Percentiles rank a stretch among this genome's conserved stretches.
Conservation (phyloP, 148 eudicot genomes). For the Fagopyrum homotropicum region DNA sequence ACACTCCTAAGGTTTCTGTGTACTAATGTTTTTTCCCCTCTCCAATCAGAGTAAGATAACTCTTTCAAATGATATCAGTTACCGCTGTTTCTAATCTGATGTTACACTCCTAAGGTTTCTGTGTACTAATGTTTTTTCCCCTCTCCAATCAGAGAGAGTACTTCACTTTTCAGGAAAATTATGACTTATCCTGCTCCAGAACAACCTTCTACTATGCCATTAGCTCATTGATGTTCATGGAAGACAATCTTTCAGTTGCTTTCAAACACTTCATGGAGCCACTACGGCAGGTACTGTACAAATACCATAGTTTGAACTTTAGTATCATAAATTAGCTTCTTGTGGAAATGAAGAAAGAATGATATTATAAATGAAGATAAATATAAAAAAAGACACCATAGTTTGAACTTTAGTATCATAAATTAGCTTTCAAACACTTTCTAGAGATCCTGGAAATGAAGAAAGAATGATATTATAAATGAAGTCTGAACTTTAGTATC, state of each 20-base stretch:
- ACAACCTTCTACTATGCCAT: conserved; percentile 74
- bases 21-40: conserved; percentile 5
- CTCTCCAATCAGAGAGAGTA: conserved; percentile 56
- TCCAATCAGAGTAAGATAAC: conserved; percentile 51
- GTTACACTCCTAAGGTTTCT: background rate
- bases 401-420: too few relatives aligned
- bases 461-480: too few relatives aligned
- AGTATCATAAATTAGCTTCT: too few relatives aligned
- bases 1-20: background rate
- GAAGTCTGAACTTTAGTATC: too few relatives aligned
- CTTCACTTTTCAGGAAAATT: conserved; percentile 65
- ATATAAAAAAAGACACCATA: too few relatives aligned
- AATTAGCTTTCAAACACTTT: too few relatives aligned
- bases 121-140: background rate
- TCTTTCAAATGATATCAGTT: background rate
- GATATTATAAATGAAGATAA: background rate
- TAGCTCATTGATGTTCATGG: conserved; percentile 69
- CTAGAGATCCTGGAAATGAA: too few relatives aligned
- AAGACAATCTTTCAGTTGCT: conserved; percentile 47
- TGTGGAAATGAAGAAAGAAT: background rate
- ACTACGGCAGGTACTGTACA: conserved; percentile 45
- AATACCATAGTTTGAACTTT: background rate
- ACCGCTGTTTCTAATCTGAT: background rate
- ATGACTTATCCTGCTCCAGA: conserved; percentile 62
- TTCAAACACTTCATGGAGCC: conserved; percentile 82